These are phyloP conservation scores for Pholiota microspora DNA, from an alignment of 768 basidiomycete genomes.

Conservation along the genomic window DNA sequence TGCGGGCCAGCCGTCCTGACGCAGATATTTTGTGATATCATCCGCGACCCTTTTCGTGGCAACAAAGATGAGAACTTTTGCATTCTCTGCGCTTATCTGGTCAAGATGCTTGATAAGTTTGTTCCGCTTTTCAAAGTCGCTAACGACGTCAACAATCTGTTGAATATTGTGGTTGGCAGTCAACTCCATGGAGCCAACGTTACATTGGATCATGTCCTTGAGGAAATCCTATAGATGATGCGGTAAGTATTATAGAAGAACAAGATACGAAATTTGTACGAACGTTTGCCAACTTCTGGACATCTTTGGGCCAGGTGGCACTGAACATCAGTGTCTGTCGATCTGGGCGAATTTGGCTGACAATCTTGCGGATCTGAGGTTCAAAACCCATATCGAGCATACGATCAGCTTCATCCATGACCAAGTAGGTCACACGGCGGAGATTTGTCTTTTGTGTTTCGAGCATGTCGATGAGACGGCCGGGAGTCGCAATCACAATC, in stretches of 20 bases:
- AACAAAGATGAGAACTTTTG: constrained; percentile 98
- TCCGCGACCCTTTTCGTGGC: constrained; percentile 97
- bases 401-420: constrained; percentile 99
- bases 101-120: constrained; percentile 98
- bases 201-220: constrained; percentile 95
- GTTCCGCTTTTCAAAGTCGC: constrained; percentile 94
- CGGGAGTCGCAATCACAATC: constrained; percentile 99
- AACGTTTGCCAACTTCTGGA: constrained; percentile 93
- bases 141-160: constrained; percentile 95
- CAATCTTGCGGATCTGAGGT: constrained; percentile 98
- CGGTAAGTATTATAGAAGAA: background rate
- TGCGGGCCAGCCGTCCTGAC: constrained; percentile 99
- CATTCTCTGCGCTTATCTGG: constrained; percentile 93
- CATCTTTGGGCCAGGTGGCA: constrained; percentile 99
- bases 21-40: constrained; percentile 96
- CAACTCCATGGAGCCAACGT: constrained; percentile 97
- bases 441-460: constrained; percentile 96
- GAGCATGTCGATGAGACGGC: constrained; percentile 98
- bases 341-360: constrained; percentile 95
- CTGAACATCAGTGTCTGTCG: constrained; percentile 99
- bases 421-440: constrained; percentile 93
- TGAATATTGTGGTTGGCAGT: constrained; percentile 98
- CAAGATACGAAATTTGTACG: constrained; percentile 9
- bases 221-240: constrained; percentile 73
- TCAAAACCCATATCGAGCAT: constrained; percentile 99